Evolutionary conservation across 139 green algal species (phyloP).

Genomic region (Chlamydomonas asymmetrica): DNA sequence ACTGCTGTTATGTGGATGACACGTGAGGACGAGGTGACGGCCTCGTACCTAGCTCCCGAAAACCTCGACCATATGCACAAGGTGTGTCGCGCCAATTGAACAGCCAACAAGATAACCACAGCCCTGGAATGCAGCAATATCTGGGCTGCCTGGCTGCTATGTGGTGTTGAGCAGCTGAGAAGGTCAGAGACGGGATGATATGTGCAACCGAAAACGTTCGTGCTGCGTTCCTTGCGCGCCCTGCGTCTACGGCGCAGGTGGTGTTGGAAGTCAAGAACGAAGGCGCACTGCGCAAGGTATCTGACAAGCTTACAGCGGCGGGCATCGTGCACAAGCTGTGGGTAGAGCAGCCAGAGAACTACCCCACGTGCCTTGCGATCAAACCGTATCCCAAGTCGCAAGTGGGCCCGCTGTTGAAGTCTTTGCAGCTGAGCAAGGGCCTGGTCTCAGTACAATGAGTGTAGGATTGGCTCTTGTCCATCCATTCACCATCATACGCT

Average conservation of each 20-base stretch:
- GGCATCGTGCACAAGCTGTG: conserved; percentile 90
- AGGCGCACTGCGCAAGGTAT: conserved; percentile 74
- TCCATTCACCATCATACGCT: no score
- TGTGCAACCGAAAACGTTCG: neutral
- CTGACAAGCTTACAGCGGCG: conserved; percentile 60
- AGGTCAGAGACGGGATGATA: neutral
- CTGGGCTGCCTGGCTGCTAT: neutral
- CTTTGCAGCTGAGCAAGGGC: conserved; percentile 89
- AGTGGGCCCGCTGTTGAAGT: conserved; percentile 79
- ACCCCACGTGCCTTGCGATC: conserved; percentile 88
- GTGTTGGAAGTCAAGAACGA: conserved; percentile 92
- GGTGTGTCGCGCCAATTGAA: conserved; percentile 42
- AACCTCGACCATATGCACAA: conserved; percentile 95
- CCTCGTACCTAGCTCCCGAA: conserved; percentile 66
- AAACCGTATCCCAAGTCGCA: conserved; percentile 73
- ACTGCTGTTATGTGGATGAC: conserved; percentile 81
- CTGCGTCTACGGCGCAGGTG: conserved; percentile 62
- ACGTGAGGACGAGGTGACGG: conserved; percentile 43
- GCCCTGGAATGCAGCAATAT: neutral
- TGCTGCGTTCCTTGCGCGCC: neutral
- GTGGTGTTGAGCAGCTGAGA: neutral
- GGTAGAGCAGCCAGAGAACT: conserved; percentile 95
- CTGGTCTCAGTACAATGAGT: no score
- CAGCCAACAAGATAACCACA: neutral
- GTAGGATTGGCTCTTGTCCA: no score